Base-by-base conservation (phyloP, 495 filamentous ascomycete genomes). In the Podospora bellae-mahoneyi region DNA sequence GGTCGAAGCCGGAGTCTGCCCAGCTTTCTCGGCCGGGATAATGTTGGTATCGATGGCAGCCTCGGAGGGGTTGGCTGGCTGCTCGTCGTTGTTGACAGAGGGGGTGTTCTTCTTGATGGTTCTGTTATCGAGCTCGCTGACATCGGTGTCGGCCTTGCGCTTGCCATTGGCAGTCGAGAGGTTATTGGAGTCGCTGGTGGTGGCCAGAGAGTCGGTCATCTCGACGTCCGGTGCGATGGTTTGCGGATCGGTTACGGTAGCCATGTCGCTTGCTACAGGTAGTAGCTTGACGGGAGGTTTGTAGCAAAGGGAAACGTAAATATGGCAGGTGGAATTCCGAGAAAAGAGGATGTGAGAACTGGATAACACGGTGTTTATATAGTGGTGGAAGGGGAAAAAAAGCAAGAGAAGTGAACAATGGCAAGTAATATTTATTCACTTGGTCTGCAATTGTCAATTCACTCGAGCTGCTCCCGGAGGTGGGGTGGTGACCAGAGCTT, bases 111-210 rank as follows among this genome's bases (percentile, higher is more conserved):
- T 64, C 34, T 75, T 67, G 5, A 56, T 23, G 19, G 63, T 60
- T 4, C 73, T 55, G 4, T 63, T 32, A 32, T 63, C 68, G 63
- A 77, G 70, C 65, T 77, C 72, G 39, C 39, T 48, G 13, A 58
- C 55, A 58, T 58, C 55, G n/a, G 30, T 55, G 5, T 72, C 69
- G 19, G 75, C 75, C 34, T 77, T 77, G 23, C 75, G 74, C 64
- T 77, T 77, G 64, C 71, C 54, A 66, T 67, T 73, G 71, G 72
- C 44, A 10, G 55, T 19, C 5, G 64, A 2, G 18, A 20, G 28
- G 19, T 9, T 15, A 53, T n/a, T n/a, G 26, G 44, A 2, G 20
- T 34, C 60, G 1, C 27, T 48, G 64, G 28, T 48, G 16, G 34
- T n/a, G 13, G 5, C 28, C 56, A 2, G 5, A 61, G 61, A 39